Percentiles rank a stretch among this genome's conserved stretches.
These are phyloP conservation scores for Funneliformis mosseae DNA, from an alignment of 192 early-diverging fungal genomes.

Conservation along the genomic window DNA sequence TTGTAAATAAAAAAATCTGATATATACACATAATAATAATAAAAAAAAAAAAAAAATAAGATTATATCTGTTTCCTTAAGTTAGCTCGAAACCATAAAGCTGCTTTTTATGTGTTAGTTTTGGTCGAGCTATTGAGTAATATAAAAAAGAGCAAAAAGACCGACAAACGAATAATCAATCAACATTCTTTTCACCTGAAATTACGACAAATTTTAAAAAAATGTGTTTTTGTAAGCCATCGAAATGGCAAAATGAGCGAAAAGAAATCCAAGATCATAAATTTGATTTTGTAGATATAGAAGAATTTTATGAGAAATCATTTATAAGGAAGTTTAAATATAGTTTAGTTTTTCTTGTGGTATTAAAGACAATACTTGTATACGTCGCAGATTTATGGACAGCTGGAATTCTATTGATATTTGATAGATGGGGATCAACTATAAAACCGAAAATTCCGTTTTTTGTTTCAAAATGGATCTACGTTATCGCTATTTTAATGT, in stretches of 20 bases:
- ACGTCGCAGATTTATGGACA: conserved; percentile 80
- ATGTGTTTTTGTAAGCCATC: conserved; percentile 16
- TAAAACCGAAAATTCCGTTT: conserved; percentile 46
- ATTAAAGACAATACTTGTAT: conserved; percentile 73
- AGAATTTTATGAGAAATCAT: conserved; percentile 60
- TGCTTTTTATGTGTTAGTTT: too few relatives aligned
- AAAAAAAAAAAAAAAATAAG: too few relatives aligned
- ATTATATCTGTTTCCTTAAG: too few relatives aligned
- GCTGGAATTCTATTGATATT: conserved; percentile 63
- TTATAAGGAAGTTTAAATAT: conserved; percentile 53
- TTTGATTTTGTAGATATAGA: conserved; percentile 87
- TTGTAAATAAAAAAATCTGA: too few relatives aligned
- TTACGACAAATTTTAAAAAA: background rate
- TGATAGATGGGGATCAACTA: conserved; percentile 39
- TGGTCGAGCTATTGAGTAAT: too few relatives aligned
- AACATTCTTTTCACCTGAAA: background rate
- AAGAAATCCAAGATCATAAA: conserved; percentile 80
- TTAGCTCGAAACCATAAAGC: too few relatives aligned
- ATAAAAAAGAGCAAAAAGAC: background rate
- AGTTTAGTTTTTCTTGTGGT: conserved; percentile 62
- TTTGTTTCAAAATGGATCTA: conserved; percentile 56
- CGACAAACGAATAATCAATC: background rate
- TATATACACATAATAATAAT: too few relatives aligned
- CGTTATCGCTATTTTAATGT: conserved; percentile 65
- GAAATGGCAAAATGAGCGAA: conserved; percentile 73